phyloP scores from a whole-genome alignment of 1,284 basidiomycete species.

The Trametes polyzona region DNA sequence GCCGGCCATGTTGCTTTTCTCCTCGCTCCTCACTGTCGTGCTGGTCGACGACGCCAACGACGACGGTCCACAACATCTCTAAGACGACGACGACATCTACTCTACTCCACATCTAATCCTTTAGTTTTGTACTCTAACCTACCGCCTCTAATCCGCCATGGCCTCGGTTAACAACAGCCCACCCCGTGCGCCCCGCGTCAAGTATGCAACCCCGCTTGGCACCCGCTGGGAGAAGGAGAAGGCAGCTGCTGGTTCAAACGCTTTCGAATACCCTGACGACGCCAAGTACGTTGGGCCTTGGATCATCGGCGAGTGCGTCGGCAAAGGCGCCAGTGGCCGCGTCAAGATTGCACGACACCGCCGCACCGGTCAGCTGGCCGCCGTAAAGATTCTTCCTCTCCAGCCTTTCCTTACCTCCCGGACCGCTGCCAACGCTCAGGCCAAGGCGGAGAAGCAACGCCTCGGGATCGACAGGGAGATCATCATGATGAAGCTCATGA shows the following conservation, averaged over 20 bases:
- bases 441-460: constrained; percentile 86
- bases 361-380: constrained; percentile 90
- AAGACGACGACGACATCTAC: constrained; percentile 3
- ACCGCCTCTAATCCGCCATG: constrained; percentile 8
- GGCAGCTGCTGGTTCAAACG: constrained; percentile 66
- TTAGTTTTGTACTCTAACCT: constrained; percentile 5
- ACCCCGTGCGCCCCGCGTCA: constrained; percentile 67
- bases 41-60: constrained; percentile 24
- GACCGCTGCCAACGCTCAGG: constrained; percentile 73
- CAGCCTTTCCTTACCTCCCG: constrained; percentile 82
- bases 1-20: constrained; percentile 19
- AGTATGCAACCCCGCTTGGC: constrained; percentile 68
- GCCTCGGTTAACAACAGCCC: constrained; percentile 45
- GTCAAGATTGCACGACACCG: constrained; percentile 95
- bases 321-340: constrained; percentile 93
- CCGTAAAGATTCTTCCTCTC: constrained; percentile 97
- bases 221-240: constrained; percentile 86
- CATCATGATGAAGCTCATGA: constrained; percentile 99
- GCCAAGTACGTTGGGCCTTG: constrained; percentile 78
- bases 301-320: constrained; percentile 93
- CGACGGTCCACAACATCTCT: constrained; percentile 4
- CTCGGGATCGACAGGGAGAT: constrained; percentile 97
- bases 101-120: constrained; percentile 1
- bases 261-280: constrained; percentile 77
- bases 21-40: constrained; percentile 18